phyloP scores from a whole-genome alignment of 768 basidiomycete genomes.

The Steccherinum ochraceum region DNA sequence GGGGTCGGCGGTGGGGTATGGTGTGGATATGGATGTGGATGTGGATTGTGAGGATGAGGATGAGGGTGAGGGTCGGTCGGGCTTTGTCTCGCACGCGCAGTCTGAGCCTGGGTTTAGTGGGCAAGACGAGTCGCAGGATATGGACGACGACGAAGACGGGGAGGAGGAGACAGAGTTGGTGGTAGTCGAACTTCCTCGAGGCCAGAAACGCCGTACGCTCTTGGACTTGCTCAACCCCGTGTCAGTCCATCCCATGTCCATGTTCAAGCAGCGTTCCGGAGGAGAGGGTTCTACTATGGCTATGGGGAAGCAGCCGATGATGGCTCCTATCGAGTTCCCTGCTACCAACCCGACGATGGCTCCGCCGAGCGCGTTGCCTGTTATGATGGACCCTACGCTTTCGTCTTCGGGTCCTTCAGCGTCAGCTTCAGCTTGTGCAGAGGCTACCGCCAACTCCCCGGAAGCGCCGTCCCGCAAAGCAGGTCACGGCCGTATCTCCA shows the following conservation, averaged over 20 bases:
- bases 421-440: too few species aligned
- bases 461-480: too few species aligned
- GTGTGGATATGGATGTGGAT: not conserved
- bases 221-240: not conserved
- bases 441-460: too few species aligned
- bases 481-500: too few species aligned
- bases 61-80: not conserved
- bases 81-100: not conserved
- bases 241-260: not conserved
- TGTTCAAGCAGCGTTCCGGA: not conserved
- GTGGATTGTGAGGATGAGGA: not conserved
- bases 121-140: too few species aligned
- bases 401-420: too few species aligned
- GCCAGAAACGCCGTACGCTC: not conserved
- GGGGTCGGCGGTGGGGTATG: not conserved
- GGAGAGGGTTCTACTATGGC: not conserved
- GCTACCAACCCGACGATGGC: not conserved
- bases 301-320: too few species aligned
- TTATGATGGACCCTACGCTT: not conserved
- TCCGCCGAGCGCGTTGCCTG: not conserved
- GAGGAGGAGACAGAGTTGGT: not conserved
- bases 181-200: not conserved
- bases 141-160: not conserved
- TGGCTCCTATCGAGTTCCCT: not conserved
- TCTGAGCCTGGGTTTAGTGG: not conserved